Evolutionary conservation across 2,329 filamentous ascomycete species (phyloP), one percentile per base, ranked within the genome.

Genomic region (Didymellaceae sp.): DNA sequence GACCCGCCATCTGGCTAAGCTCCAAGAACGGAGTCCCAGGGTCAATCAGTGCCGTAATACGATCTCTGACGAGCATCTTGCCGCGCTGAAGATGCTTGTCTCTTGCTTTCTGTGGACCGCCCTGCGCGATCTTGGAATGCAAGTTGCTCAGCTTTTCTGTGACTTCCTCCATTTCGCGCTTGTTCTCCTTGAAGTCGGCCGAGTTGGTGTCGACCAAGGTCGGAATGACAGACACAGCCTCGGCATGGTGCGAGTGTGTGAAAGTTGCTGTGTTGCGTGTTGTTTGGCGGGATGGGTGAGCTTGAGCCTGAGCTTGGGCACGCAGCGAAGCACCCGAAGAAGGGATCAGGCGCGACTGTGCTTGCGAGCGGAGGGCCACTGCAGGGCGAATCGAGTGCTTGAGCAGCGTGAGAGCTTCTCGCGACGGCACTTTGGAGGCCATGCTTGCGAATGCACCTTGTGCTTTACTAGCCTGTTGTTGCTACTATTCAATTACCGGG

Each of bases 11-110:
- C n/a, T 91, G 85, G 14, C 90, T 95, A n/a, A 99, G 80, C 76
- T 99, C 93, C 55, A 99, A 75, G 69, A 99, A 97, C 0, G 89
- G 88, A 2, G 90, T 93, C 4, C 92, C 92, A 0, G 90, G 88
- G 68, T 99, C 93, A 56, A 97, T 83, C 57, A 99, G 78, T 4
- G 91, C 89, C 0, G 91, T 89, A 45, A 99, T 85, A 25, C 93
- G 86, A 73, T 97, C 93, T 58, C 94, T 80, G 2, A 92, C 91
- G 48, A 99, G 82, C 91, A 97, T 96, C 81, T 97, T 97, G 58
- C 90, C 90, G 62, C 92, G 82, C 25, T 87, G 84, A 17, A 95
- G 75, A 70, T 97, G 93, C 78, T 97, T 97, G 58, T 93, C 86
- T 52, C 89, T 82, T 4, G 93, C 90, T 73, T 94, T 94, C 50